Evolutionary conservation across 2,329 filamentous ascomycete species (phyloP).

Genomic region (Fusarium annulatum): DNA sequence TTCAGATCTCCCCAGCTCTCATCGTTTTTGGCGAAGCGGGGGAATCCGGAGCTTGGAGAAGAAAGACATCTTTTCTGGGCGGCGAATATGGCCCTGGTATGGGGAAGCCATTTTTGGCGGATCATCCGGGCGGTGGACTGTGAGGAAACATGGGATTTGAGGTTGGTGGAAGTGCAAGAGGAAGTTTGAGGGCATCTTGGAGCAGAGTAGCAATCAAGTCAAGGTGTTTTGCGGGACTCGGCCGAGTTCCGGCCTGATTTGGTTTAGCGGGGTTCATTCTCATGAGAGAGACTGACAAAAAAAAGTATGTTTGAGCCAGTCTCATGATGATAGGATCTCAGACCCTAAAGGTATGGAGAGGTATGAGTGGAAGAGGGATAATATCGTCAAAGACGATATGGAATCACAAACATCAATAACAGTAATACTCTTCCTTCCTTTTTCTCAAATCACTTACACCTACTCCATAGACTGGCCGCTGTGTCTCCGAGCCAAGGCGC

Average conservation of each 20-base stretch:
- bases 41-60: not conserved
- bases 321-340: conserved; percentile 1
- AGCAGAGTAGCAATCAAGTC: not conserved
- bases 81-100: conserved; percentile 36
- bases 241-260: conserved; percentile 21
- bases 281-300: not conserved
- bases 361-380: not conserved
- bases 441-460: not conserved
- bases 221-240: conserved; percentile 18
- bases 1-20: not conserved
- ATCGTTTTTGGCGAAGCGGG: not conserved
- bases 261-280: conserved; percentile 29
- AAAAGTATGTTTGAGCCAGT: not conserved
- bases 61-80: conserved; percentile 13
- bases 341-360: not conserved
- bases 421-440: not conserved
- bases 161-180: not conserved
- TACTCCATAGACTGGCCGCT: not conserved
- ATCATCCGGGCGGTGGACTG: conserved; percentile 45
- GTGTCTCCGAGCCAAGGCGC: not conserved
- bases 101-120: conserved; percentile 45
- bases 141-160: conserved; percentile 31
- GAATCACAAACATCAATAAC: rapidly evolving
- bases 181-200: not conserved
- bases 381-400: rapidly evolving